A percentile compares a stretch with the other conserved stretches of the same genome.
phyloP scores from a whole-genome alignment of 2,329 filamentous ascomycete species.

The Amesomyces nigricolor region DNA sequence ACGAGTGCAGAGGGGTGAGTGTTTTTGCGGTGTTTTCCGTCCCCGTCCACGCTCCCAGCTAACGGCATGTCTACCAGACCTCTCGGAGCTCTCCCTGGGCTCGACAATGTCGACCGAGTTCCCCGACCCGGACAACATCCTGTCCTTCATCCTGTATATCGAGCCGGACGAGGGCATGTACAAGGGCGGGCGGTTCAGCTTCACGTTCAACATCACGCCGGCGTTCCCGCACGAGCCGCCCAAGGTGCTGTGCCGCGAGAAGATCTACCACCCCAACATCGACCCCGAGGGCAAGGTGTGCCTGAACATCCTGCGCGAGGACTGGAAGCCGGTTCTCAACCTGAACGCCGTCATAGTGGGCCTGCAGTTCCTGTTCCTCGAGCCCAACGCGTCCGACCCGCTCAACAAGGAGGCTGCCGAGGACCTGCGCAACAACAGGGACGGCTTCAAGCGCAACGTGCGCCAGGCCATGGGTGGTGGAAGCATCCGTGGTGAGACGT shows the following conservation, averaged over 20 bases:
- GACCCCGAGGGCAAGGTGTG: conserved; percentile 97
- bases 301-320: conserved; percentile 92
- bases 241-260: conserved; percentile 94
- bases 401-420: conserved; percentile 97
- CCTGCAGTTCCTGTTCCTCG: conserved; percentile 94
- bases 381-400: conserved; percentile 95
- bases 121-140: conserved; percentile 76
- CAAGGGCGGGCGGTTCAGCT: conserved; percentile 79
- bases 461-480: conserved; percentile 78
- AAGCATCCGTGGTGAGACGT: conserved; percentile 62
- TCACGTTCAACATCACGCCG: conserved; percentile 86
- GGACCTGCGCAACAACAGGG: conserved; percentile 77
- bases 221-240: conserved; percentile 97
- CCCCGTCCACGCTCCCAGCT: not conserved
- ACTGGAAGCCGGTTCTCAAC: conserved; percentile 98
- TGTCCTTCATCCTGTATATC: conserved; percentile 77
- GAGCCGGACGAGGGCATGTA: conserved; percentile 84
- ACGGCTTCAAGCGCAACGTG: conserved; percentile 89
- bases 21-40: not conserved
- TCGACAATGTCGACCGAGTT: conserved; percentile 77
- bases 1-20: conserved; percentile 86
- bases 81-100: conserved; percentile 73
- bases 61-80: conserved; percentile 48
- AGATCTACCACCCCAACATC: conserved; percentile 99
- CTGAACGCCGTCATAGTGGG: conserved; percentile 95